phyloP scores from a whole-genome alignment of 441 rosid species.

The Mallotus japonicus region DNA sequence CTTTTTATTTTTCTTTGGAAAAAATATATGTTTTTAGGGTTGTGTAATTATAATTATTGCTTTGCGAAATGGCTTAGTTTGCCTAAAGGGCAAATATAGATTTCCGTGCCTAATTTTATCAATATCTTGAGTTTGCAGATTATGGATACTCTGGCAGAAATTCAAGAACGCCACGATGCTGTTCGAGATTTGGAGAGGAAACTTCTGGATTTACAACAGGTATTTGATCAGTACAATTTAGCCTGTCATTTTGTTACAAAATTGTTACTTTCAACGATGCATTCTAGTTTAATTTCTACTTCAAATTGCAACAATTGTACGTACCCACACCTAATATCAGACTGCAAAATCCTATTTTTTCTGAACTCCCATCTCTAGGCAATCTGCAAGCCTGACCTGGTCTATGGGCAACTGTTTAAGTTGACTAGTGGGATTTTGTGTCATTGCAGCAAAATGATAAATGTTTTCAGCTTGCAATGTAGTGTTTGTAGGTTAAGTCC shows the following conservation, averaged over 20 bases:
- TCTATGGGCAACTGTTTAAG: not conserved
- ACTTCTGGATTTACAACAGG: slow-evolving; percentile 95
- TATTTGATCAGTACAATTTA: slow-evolving; percentile 20
- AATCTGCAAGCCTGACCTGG: not conserved
- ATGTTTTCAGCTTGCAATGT: not conserved
- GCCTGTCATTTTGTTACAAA: not conserved
- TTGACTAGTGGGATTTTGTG: not conserved
- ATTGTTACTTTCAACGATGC: not conserved
- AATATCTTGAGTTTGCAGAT: slow-evolving; percentile 45
- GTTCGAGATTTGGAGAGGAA: slow-evolving; percentile 84
- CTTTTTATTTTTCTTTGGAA: not conserved
- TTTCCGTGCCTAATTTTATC: slow-evolving; percentile 1
- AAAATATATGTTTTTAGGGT: not conserved
- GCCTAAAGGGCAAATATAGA: slow-evolving; percentile 8
- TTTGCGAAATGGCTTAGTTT: not conserved
- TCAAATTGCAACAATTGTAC: not conserved
- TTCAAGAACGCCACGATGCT: slow-evolving; percentile 98
- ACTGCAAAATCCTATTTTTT: not conserved
- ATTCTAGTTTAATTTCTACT: not conserved
- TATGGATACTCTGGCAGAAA: slow-evolving; percentile 96
- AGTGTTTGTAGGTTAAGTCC: not conserved
- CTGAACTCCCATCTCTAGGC: not conserved
- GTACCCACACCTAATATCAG: not conserved
- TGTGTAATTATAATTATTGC: not conserved
- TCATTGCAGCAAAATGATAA: not conserved